These are phyloP conservation scores for Asterochloris erici DNA, from an alignment of 139 green algal genomes.

Conservation along the genomic window DNA sequence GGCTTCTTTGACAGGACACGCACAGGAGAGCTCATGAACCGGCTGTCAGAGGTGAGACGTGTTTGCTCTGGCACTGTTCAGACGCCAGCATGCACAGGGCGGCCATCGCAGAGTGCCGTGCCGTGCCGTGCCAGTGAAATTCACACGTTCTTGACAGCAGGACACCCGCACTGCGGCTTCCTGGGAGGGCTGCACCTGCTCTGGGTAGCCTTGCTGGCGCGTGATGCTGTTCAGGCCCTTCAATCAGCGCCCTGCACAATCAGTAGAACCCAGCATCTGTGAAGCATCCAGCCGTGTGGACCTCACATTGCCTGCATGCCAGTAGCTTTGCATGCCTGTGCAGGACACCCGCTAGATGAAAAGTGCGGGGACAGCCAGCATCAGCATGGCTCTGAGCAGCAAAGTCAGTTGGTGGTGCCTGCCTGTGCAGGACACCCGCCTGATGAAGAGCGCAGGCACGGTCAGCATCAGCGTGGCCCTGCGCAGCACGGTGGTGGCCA, in stretches of 20 bases:
- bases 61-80: background rate
- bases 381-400: background rate
- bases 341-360: too few species aligned
- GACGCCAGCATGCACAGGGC: background rate
- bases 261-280: too few species aligned
- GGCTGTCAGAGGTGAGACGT: slow-evolving; percentile 35
- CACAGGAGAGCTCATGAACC: slow-evolving; percentile 54
- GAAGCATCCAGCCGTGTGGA: too few species aligned
- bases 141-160: background rate
- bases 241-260: too few species aligned
- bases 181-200: too few species aligned
- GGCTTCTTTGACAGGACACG: slow-evolving; percentile 45
- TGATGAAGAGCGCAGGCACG: slow-evolving; percentile 44
- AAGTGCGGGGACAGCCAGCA: background rate
- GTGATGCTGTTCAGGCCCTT: too few species aligned
- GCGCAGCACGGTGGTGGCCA: slow-evolving; percentile 22
- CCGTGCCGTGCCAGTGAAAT: background rate
- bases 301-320: too few species aligned
- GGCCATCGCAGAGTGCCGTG: background rate
- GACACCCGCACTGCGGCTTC: background rate
- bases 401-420: background rate
- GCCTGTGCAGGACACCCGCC: slow-evolving; percentile 30
- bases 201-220: too few species aligned
- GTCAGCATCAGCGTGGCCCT: slow-evolving; percentile 42
- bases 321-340: too few species aligned